Evolutionary conservation across 768 basidiomycete species (phyloP), one percentile per base, ranked within the genome.

Genomic region (Exidia glandulosa): DNA sequence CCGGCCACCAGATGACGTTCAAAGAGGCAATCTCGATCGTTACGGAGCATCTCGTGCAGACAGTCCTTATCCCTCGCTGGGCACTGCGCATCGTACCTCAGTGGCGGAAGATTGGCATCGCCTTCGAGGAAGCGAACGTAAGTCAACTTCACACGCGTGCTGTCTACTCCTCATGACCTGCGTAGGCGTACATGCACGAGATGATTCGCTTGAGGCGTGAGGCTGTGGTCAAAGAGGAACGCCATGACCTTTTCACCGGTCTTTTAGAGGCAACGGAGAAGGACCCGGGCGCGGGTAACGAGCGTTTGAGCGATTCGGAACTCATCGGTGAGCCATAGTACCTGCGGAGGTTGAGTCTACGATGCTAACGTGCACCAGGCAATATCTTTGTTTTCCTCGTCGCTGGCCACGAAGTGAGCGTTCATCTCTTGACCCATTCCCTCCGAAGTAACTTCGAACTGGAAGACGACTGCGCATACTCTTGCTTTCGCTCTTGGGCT

Each of bases 251-350:
- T 47, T 63, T 81, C 45, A 70, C 71, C 25, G 78, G 77, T 61
- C 66, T 81, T 25, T 77, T 81, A 5, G 72, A 76, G 60, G 79
- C 80, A 80, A 82, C 63, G 66, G 0, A 81, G 78, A n/a, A n/a
- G n/a, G n/a, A n/a, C n/a, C 63, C 76, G 82, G 4, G 72, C 71
- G 9, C 71, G 73, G 59, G 60, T 2, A 64, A 61, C 12, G 63
- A 72, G 59, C 70, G 62, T 60, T 58, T 81, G 33, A 75, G 73
- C 2, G 79, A 81, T 37, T 74, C 69, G 13, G 79, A 81, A 58
- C 60, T 81, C 9, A 63, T 80, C 5, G 29, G 36, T 47, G 52
- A 30, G 2, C 12, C 47, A 34, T 3, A n/a, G n/a, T n/a, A n/a
- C n/a, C n/a, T 23, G 55, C 57, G 19, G 37, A 0, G 31, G 72